phyloP scores from a whole-genome alignment of 768 basidiomycete species.

The Termitomyces bulborhizus region DNA sequence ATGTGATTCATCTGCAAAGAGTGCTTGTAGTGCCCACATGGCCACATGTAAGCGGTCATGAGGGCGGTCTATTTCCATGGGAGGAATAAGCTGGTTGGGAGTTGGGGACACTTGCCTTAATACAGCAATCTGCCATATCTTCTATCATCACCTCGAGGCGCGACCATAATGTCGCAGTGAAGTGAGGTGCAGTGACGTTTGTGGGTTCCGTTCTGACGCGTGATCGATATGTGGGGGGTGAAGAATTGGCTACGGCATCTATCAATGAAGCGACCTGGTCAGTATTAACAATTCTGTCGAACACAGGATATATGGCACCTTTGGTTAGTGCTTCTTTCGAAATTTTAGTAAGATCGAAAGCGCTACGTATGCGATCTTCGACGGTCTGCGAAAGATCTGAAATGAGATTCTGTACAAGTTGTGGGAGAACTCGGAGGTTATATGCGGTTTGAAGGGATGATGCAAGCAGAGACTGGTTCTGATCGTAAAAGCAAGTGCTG shows the following conservation, averaged over 20 bases:
- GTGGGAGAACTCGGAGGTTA: constrained; percentile 81
- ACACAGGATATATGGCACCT: constrained; percentile 37
- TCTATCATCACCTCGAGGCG: constrained; percentile 78
- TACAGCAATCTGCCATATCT: constrained; percentile 86
- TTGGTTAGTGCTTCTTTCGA: constrained; percentile 80
- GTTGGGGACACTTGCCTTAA: constrained; percentile 51
- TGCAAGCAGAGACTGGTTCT: constrained; percentile 90
- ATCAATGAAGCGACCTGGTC: not conserved
- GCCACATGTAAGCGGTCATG: constrained; percentile 4
- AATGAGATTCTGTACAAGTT: constrained; percentile 74
- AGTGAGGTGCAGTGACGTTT: constrained; percentile 80
- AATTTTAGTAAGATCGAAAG: constrained; percentile 84
- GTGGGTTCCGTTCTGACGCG: constrained; percentile 90
- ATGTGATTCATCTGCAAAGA: not conserved
- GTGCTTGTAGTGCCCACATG: constrained; percentile 11
- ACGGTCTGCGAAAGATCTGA: constrained; percentile 78
- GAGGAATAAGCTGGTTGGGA: not conserved
- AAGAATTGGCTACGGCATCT: constrained; percentile 19
- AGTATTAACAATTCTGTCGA: not conserved
- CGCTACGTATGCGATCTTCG: constrained; percentile 69
- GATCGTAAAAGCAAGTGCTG: constrained; percentile 5
- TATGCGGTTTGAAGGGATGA: constrained; percentile 95
- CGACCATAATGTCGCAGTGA: constrained; percentile 74
- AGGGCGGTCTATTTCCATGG: not conserved
- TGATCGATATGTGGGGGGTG: constrained; percentile 66